Percentiles rank a stretch among this genome's conserved stretches.
phyloP scores from a whole-genome alignment of 2,329 filamentous ascomycete species.

The Dichotomopilus funicola region DNA sequence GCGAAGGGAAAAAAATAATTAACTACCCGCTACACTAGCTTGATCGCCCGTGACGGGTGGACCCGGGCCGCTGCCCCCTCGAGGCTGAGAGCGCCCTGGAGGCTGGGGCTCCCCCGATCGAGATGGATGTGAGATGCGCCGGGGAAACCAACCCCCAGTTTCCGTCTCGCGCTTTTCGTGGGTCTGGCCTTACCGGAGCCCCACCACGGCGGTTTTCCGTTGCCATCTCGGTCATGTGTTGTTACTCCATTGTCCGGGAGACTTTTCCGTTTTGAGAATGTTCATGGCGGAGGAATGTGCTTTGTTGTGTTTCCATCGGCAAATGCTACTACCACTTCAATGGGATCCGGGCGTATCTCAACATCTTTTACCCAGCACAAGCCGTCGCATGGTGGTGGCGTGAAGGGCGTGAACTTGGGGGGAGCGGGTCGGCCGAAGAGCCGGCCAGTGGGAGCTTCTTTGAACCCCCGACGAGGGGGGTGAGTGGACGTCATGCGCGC shows the following conservation, averaged over 20 bases:
- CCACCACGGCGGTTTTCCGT: conserved; percentile 6
- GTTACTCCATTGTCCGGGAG: not conserved
- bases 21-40: not conserved
- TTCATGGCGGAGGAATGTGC: no score
- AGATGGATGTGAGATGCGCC: conserved; percentile 4
- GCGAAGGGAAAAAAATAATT: not conserved
- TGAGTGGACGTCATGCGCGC: not conserved
- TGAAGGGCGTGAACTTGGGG: not conserved
- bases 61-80: conserved; percentile 9
- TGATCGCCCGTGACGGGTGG: not conserved
- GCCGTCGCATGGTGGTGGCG: no score
- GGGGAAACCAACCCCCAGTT: conserved; percentile 12
- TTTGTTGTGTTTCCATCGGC: no score
- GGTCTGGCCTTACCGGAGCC: not conserved
- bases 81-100: not conserved
- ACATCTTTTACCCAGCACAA: no score
- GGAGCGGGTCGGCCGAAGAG: not conserved
- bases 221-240: not conserved
- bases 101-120: not conserved
- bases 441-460: not conserved
- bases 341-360: no score
- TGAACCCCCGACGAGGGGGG: not conserved
- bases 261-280: no score
- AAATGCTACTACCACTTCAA: no score
- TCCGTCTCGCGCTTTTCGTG: conserved; percentile 7